Evolutionary conservation across 768 basidiomycete genomes (phyloP).

Genomic region (Lyophyllum atratum): DNA sequence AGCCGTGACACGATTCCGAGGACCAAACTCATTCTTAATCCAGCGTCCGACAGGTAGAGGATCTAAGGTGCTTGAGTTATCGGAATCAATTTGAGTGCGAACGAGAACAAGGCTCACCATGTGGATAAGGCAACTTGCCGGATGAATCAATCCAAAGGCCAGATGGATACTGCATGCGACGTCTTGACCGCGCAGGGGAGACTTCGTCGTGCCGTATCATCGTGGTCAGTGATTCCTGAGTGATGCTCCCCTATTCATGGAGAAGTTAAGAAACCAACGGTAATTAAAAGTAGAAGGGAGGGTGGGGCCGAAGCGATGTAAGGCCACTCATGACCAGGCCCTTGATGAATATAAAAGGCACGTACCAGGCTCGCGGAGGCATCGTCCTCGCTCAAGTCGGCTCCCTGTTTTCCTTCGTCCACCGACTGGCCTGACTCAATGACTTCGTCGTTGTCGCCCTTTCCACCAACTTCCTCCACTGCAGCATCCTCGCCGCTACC

Average conservation of each 20-base stretch:
- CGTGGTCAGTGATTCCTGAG: slow-evolving; percentile 69
- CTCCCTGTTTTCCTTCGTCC: neutral
- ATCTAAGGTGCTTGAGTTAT: slow-evolving; percentile 37
- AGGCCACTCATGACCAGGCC: neutral
- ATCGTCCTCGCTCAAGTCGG: neutral
- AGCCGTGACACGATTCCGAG: slow-evolving; percentile 59
- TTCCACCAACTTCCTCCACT: neutral
- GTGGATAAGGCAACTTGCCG: slow-evolving; percentile 59
- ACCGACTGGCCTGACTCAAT: neutral
- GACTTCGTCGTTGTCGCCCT: neutral
- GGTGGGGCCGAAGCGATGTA: neutral
- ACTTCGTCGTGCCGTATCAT: slow-evolving; percentile 79
- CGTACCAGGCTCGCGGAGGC: slow-evolving; percentile 15
- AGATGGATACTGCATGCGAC: slow-evolving; percentile 54
- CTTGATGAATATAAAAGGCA: neutral
- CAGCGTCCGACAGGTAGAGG: slow-evolving; percentile 58
- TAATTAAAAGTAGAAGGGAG: slow-evolving; percentile 1
- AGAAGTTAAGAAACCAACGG: slow-evolving; percentile 5
- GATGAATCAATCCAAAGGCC: slow-evolving; percentile 38
- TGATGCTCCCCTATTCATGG: slow-evolving; percentile 56
- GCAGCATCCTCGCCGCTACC: neutral
- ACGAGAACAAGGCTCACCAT: slow-evolving; percentile 41
- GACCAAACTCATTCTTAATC: slow-evolving; percentile 58
- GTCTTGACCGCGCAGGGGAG: slow-evolving; percentile 55
- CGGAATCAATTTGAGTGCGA: neutral